Evolutionary conservation across 129 eudicot species (phyloP), one percentile per base, ranked within the genome.

Genomic region (Sambucus nigra): DNA sequence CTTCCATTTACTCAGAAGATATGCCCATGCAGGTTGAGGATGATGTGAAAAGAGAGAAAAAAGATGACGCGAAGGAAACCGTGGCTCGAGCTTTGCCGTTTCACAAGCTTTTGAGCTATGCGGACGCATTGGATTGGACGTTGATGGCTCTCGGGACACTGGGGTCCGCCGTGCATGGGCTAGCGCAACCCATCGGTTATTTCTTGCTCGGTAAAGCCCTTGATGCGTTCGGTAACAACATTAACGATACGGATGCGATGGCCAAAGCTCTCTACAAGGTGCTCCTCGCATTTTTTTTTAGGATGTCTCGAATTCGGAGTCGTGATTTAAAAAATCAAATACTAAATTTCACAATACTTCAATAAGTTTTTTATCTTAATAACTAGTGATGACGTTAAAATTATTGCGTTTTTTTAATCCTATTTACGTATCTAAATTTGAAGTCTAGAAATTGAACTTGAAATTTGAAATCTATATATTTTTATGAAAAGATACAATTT

Each of bases 121-220:
- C 95, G 0, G 87, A 81, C 67, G 67, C 66, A 61, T 7, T 75
- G 25, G 95, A 86, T 62, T 86, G 82, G 82, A 76, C 62, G 3
- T 52, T 86, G 51, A 86, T 86, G 92, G 84, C 42, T 19, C 65
- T 86, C 25, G 95, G 87, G 7, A 74, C 79, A 0, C 29, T 86
- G 63, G 95, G 95, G n/a, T 81, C 95, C 9, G 42, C 73, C 16
- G 61, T 81, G 51, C 95, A 86, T 53, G 95, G 95, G 18, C 92
- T 86, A 27, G 92, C 92, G 1, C 95, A 86, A 40, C 95, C 87
- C 3, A 52, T 81, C 27, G 92, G 95, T n/a, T 86, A 78, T 67
- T 22, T 74, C 15, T 72, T 86, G 51, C 84, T 86, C 25, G 91
- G 95, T 19, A 86, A 78, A 81, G 95, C 95, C 64, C 80, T 86